Evolutionary conservation across 768 basidiomycete species (phyloP), one percentile per base, ranked within the genome.

Genomic region (Boletus huronensis): DNA sequence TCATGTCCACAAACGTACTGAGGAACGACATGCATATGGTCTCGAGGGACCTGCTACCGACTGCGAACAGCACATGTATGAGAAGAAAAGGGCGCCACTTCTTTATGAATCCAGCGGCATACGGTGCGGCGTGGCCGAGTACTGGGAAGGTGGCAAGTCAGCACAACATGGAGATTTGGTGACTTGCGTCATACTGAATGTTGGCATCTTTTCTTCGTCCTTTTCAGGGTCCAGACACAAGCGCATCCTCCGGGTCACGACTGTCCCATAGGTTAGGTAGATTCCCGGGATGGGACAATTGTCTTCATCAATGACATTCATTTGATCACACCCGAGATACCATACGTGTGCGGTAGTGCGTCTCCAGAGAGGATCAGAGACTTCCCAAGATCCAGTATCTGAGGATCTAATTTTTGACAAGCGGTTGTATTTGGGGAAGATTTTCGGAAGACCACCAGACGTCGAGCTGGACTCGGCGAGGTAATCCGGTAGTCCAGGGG

Each of bases 401-500:
- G 19, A 14, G 6, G 47, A 31, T 29, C 35, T 44, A 2, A 41
- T 38, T 5, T 23, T 21, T 9, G 42, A 35, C 25, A 53, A 38
- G 16, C 11, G 16, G 14, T 52, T 51, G 31, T 65, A 58, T 21
- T 44, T 19, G 3, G 50, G 50, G 14, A 66, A 60, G 4, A 11
- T 14, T n/a, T 66, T 61, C 17, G 54, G 1, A 8, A 32, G 8
- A 11, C 59, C 47, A 47, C 64, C 54, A 4, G 64, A 66, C 19
- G 61, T 66, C 11, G 58, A 58, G 6, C 55, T 58, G 21, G 64
- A 66, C 21, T n/a, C 23, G 8, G 19, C 41, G 3, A 65, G 48
- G 26, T 19, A 64, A 40, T 64, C 58, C n/a, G 64, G 65, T 1
- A 65, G 6, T 29, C 64, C 65, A 0, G 59, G 62, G 1, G 62